These are phyloP conservation scores for Claviceps cyperi DNA, from an alignment of 2,329 filamentous ascomycete species.

Conservation along the genomic window DNA sequence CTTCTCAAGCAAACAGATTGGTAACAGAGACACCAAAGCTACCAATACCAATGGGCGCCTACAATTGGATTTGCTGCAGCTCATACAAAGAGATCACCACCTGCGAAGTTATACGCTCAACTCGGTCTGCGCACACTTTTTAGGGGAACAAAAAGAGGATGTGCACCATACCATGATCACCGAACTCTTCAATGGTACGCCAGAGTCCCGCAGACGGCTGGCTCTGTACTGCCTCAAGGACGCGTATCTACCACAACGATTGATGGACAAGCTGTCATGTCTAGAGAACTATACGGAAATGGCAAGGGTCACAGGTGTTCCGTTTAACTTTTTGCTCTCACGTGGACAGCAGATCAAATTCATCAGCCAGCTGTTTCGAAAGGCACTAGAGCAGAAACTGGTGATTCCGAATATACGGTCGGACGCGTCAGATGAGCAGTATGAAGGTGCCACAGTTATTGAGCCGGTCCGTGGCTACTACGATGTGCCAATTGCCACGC, in stretches of 20 bases:
- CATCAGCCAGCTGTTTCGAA: conserved; percentile 91
- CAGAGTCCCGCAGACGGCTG: conserved; percentile 77
- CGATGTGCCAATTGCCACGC: conserved; percentile 83
- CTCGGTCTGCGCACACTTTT: conserved; percentile 85
- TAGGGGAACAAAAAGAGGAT: conserved; percentile 96
- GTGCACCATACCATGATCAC: conserved; percentile 99
- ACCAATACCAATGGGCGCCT: conserved; percentile 92
- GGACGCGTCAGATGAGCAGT: conserved; percentile 68
- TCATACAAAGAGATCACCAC: conserved; percentile 90
- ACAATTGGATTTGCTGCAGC: conserved; percentile 84
- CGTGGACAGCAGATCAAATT: conserved; percentile 96
- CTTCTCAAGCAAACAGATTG: conserved; percentile 97
- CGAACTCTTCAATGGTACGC: conserved; percentile 89
- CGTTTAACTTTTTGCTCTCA: conserved; percentile 85
- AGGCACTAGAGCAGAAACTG: conserved; percentile 81
- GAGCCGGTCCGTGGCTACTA: conserved; percentile 91
- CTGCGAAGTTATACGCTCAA: conserved; percentile 94
- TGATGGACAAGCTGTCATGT: conserved; percentile 97
- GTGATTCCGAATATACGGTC: conserved; percentile 78
- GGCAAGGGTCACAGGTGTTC: conserved; percentile 97
- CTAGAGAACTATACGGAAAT: conserved; percentile 99
- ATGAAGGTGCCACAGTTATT: conserved; percentile 95
- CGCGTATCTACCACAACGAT: conserved; percentile 80
- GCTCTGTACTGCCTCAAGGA: conserved; percentile 97
- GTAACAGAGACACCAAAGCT: conserved; percentile 81